Base-by-base conservation (phyloP, 129 eudicot species). In the Flaveria brownii region DNA sequence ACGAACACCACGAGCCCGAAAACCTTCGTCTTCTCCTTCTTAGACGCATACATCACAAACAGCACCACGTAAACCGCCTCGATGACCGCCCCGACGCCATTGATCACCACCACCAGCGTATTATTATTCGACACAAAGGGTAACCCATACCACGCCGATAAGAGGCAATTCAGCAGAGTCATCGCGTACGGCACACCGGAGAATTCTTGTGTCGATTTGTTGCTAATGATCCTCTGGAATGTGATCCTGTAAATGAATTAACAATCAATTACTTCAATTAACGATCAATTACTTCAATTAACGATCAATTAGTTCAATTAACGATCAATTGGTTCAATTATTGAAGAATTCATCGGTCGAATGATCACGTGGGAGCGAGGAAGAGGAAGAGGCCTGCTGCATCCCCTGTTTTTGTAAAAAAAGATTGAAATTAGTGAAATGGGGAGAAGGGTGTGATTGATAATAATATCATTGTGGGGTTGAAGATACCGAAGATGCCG, bases 101-200 rank as follows among this genome's bases (percentile, higher is more conserved):
- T 91, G 51, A 91, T 81, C 6, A 89, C 86, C 17, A 92, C 70
- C 25, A 91, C 94, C 47, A 91, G 82, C 11, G 84, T 79, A 83
- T 94, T 94, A 81, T 94, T 84, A 20, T 88, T 83, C 4, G 99
- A 91, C 30, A 94, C 85, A 66, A 94, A 94, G 2, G 99, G 97
- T 63, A 91, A 68, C 5, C 97, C 99, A 60, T 94, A 94, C 99
- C 99, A 94, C 26, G 92, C 89, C 7, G 97, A 87, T 22, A 94
- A 90, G 68, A 94, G 86, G 84, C 92, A 89, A 80, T 94, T 94
- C 75, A 91, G 92, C 71, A 91, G 62, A 61, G 98, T 88, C 97
- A 91, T 91, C 62, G 85, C 86, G 73, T 93, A 93, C 0, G 98
- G 98, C 11, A 93, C 69, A 45, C 96, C 97, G 26, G 98, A 94